phyloP scores from a whole-genome alignment of 148 eudicot genomes.

The Heliosperma pusillum region DNA sequence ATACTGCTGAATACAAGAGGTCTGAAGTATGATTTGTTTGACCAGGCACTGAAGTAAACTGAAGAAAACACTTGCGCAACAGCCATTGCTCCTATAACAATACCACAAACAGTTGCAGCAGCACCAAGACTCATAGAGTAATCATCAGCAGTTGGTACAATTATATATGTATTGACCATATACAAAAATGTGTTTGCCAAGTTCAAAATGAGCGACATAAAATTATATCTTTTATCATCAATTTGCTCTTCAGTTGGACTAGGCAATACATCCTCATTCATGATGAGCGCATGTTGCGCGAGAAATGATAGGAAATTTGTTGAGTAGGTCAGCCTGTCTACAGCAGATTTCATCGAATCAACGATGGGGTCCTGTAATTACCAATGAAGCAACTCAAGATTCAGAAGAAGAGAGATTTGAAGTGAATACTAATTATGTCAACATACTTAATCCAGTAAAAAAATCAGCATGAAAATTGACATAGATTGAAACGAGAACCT shows the following conservation, averaged over 20 bases:
- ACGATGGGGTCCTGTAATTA: slow-evolving; percentile 63
- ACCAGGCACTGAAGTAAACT: slow-evolving; percentile 88
- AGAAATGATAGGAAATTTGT: slow-evolving; percentile 67
- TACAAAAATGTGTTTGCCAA: slow-evolving; percentile 72
- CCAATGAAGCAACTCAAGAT: background rate
- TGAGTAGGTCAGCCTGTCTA: slow-evolving; percentile 61
- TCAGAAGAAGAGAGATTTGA: background rate
- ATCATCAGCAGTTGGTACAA: slow-evolving; percentile 90
- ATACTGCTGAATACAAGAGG: slow-evolving; percentile 78
- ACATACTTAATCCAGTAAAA: background rate
- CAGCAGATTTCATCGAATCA: slow-evolving; percentile 60
- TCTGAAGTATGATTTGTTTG: slow-evolving; percentile 70
- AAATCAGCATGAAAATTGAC: background rate
- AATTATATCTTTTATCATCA: slow-evolving; percentile 62
- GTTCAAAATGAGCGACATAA: slow-evolving; percentile 68
- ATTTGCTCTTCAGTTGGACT: slow-evolving; percentile 50
- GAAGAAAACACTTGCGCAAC: slow-evolving; percentile 83
- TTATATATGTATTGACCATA: slow-evolving; percentile 79
- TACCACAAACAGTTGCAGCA: slow-evolving; percentile 82
- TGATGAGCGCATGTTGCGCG: slow-evolving; percentile 75
- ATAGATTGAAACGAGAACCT: slow-evolving; percentile 37
- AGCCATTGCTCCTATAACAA: slow-evolving; percentile 84
- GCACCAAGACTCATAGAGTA: slow-evolving; percentile 80
- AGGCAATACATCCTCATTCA: slow-evolving; percentile 65
- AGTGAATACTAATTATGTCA: background rate